A percentile compares a stretch with the other conserved stretches of the same genome.
Conservation (phyloP, 2,329 filamentous ascomycete species). For the Aspergillus hortae region DNA sequence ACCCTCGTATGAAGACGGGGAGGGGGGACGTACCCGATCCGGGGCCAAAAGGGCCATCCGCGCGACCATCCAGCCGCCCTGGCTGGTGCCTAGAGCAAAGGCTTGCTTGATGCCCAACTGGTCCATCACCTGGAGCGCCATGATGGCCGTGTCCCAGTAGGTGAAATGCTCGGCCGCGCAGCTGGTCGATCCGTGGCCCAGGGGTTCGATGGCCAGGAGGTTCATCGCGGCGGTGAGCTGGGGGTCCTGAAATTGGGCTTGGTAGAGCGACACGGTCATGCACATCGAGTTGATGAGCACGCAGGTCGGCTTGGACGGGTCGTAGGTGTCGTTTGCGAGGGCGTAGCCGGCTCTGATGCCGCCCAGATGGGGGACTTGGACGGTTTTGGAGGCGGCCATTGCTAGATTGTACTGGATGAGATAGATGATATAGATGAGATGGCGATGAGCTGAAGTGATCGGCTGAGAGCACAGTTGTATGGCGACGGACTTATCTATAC, state of each 20-base stretch:
- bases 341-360: conserved; percentile 49
- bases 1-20: background rate
- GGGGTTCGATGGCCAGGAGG: conserved; percentile 51
- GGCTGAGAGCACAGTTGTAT: too few relatives aligned
- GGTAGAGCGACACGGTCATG: conserved; percentile 47
- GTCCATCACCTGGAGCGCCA: conserved; percentile 55
- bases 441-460: too few relatives aligned
- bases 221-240: conserved; percentile 41
- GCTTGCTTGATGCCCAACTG: conserved; percentile 42
- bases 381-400: conserved; percentile 27
- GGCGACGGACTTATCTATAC: too few relatives aligned
- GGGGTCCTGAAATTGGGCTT: conserved; percentile 36
- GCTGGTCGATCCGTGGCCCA: conserved; percentile 51
- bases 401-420: background rate
- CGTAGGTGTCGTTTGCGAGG: conserved; percentile 41
- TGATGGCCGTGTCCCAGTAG: conserved; percentile 54
- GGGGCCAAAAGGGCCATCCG: conserved; percentile 53
- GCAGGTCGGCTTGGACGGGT: conserved; percentile 51
- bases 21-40: conserved; percentile 35
- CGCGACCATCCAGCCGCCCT: conserved; percentile 52
- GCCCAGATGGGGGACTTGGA: conserved; percentile 49
- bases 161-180: conserved; percentile 47
- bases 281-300: conserved; percentile 52
- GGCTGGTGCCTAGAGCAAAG: conserved; percentile 51
- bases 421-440: too few relatives aligned